Evolutionary conservation across 2,329 filamentous ascomycete species (phyloP).

Genomic region (Helotiales sp.): DNA sequence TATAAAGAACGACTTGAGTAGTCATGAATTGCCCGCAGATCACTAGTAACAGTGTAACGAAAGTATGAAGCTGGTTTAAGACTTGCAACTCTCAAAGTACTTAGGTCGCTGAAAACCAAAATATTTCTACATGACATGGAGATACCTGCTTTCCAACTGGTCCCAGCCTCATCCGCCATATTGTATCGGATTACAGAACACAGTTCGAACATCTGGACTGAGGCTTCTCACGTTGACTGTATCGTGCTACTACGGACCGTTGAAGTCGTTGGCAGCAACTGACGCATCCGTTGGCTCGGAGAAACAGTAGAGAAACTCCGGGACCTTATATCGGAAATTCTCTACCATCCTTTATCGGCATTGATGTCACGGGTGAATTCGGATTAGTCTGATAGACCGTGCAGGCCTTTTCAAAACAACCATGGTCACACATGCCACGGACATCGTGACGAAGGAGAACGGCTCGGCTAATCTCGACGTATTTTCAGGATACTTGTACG

Average conservation of each 20-base stretch:
- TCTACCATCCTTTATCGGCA: background rate
- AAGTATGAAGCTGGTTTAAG: too few relatives aligned
- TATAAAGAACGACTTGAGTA: too few relatives aligned
- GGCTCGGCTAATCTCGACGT: background rate
- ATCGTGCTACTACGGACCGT: background rate
- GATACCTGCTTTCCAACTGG: too few relatives aligned
- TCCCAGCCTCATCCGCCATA: too few relatives aligned
- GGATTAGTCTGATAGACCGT: background rate
- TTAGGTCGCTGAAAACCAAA: too few relatives aligned
- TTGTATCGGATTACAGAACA: too few relatives aligned
- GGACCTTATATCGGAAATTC: background rate
- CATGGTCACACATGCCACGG: background rate
- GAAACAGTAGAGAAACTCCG: background rate
- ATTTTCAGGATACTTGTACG: too few relatives aligned
- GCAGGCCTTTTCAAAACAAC: background rate
- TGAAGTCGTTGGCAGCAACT: background rate
- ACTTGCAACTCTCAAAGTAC: too few relatives aligned
- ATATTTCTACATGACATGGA: too few relatives aligned
- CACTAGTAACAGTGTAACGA: too few relatives aligned
- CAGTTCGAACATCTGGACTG: too few relatives aligned
- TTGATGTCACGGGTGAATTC: background rate
- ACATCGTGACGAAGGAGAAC: background rate
- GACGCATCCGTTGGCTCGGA: background rate
- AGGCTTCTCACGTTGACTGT: background rate
- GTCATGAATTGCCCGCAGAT: too few relatives aligned